These are phyloP conservation scores for Phalaenopsis equestris DNA, from an alignment of 106 monocot genomes.

Conservation along the genomic window DNA sequence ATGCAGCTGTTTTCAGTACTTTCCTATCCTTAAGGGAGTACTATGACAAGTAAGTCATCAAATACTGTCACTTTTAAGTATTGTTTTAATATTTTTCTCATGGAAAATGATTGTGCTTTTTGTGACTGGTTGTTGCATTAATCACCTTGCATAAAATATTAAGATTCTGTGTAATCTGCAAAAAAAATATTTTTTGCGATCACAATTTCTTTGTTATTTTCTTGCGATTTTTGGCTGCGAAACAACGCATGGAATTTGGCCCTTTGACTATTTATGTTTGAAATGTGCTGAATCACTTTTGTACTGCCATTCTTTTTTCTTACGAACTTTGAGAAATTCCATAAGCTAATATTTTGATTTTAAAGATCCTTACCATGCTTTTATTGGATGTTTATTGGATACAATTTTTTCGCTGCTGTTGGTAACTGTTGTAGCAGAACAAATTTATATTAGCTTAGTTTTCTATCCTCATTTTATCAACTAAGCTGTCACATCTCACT, in stretches of 20 bases:
- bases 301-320: neutral
- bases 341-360: neutral
- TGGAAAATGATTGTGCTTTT: neutral
- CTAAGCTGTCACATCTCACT: neutral
- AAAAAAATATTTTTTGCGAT: neutral
- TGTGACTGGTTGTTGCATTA: neutral
- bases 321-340: no score
- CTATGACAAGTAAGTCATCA: constrained; percentile 42
- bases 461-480: constrained; percentile 1
- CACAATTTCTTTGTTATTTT: neutral
- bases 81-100: neutral
- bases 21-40: constrained; percentile 56
- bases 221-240: neutral
- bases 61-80: neutral
- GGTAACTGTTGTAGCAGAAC: neutral
- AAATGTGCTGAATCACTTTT: neutral
- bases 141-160: neutral
- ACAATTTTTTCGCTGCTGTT: neutral
- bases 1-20: constrained; percentile 61
- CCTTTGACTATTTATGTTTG: neutral
- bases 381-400: neutral
- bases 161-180: neutral
- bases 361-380: neutral
- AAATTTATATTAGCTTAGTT: neutral
- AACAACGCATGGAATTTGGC: neutral